Conservation (phyloP, 352 stramenopile genomes). For the Chrysophaeum taylorii region DNA sequence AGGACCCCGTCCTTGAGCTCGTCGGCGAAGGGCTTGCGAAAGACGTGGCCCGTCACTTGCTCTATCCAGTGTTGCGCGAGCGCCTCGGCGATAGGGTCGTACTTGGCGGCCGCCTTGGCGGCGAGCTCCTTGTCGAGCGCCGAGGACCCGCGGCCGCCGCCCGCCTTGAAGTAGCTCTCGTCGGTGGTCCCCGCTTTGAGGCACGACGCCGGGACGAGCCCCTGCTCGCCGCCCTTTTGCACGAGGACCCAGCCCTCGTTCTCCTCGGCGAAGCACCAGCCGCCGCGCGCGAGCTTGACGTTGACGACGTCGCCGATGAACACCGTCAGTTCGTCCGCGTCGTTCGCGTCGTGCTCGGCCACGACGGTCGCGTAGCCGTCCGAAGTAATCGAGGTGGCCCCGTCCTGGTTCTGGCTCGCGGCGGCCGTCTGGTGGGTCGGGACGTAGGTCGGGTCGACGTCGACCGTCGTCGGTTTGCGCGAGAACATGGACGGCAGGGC, state of each 20-base stretch:
- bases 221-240: background rate
- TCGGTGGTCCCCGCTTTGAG: background rate
- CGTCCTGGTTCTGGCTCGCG: no score
- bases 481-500: no score
- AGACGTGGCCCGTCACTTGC: conserved; percentile 52
- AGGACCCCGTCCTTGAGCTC: conserved; percentile 59
- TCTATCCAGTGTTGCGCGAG: conserved; percentile 67
- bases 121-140: conserved; percentile 68
- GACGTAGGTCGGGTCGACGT: no score
- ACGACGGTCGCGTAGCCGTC: background rate
- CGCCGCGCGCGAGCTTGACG: background rate
- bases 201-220: background rate
- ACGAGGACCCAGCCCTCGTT: background rate
- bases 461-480: no score
- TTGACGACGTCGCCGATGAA: background rate
- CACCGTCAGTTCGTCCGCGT: background rate
- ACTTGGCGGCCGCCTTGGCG: conserved; percentile 54
- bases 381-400: no score
- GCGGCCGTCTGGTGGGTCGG: no score
- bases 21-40: conserved; percentile 58
- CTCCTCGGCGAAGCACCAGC: background rate
- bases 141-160: no score
- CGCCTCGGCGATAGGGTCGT: conserved; percentile 67
- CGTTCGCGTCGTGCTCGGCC: background rate
- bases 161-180: background rate